phyloP scores from a whole-genome alignment of 2,329 filamentous ascomycete species.

The Fusarium dimerum region DNA sequence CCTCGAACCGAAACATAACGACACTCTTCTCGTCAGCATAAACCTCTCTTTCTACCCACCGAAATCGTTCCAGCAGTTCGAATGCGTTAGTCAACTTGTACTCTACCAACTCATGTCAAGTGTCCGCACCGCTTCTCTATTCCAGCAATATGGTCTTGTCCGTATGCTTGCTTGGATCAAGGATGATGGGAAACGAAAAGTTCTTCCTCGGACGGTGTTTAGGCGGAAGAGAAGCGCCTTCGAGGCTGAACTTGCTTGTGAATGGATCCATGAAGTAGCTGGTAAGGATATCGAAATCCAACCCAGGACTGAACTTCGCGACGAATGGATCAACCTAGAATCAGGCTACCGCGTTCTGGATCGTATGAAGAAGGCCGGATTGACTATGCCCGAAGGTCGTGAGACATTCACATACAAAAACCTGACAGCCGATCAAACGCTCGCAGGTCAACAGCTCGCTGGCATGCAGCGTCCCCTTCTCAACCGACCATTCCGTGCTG shows the following conservation, averaged over 20 bases:
- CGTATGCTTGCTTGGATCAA: constrained; percentile 76
- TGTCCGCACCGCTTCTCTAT: constrained; percentile 58
- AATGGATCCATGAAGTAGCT: constrained; percentile 61
- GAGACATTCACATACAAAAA: constrained; percentile 34
- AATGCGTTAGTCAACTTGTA: constrained; percentile 59
- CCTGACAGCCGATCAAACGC: constrained; percentile 21
- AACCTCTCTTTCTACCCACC: constrained; percentile 62
- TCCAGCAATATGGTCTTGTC: constrained; percentile 77
- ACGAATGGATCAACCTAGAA: constrained; percentile 49
- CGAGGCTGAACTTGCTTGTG: constrained; percentile 61
- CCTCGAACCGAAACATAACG: constrained; percentile 57
- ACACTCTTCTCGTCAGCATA: constrained; percentile 71
- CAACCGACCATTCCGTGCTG: constrained; percentile 43
- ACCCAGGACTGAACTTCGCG: constrained; percentile 41
- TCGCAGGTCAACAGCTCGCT: constrained; percentile 30
- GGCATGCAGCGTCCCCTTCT: constrained; percentile 31
- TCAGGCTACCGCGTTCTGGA: constrained; percentile 42
- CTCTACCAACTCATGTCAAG: constrained; percentile 62
- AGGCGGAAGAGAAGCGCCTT: constrained; percentile 58
- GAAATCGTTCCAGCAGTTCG: constrained; percentile 50
- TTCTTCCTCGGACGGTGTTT: constrained; percentile 62
- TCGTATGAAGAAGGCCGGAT: constrained; percentile 47
- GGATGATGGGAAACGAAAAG: constrained; percentile 55
- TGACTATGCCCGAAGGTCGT: constrained; percentile 48
- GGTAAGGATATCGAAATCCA: constrained; percentile 36